A percentile compares a stretch with the other conserved stretches of the same genome.
Conservation (phyloP, 768 basidiomycete species). For the Xanthoconium purpureum region DNA sequence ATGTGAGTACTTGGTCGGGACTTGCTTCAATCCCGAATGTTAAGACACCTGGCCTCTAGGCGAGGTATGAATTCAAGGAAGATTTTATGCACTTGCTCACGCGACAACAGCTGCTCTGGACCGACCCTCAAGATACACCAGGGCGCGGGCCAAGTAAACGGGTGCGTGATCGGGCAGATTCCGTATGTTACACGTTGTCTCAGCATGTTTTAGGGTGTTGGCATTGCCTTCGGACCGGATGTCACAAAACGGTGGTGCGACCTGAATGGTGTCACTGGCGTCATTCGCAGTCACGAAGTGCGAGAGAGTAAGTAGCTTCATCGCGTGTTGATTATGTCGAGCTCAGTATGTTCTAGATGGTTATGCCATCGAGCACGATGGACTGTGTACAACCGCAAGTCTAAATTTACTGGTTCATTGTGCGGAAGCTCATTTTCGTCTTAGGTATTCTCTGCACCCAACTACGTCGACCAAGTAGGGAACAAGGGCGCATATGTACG, state of each 20-base stretch:
- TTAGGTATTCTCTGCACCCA: slow-evolving; percentile 91
- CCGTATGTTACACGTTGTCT: slow-evolving; percentile 7
- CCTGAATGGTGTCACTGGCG: slow-evolving; percentile 78
- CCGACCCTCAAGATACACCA: slow-evolving; percentile 84
- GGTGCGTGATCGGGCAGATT: slow-evolving; percentile 42
- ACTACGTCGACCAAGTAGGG: slow-evolving; percentile 88
- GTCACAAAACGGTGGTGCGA: slow-evolving; percentile 89
- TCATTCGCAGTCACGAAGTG: slow-evolving; percentile 96
- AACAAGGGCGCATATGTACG: slow-evolving; percentile 91
- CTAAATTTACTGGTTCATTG: background rate
- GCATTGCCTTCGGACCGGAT: slow-evolving; percentile 93
- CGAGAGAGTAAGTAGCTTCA: slow-evolving; percentile 61
- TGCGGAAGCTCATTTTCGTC: slow-evolving; percentile 11
- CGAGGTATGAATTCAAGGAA: slow-evolving; percentile 46
- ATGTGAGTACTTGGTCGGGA: slow-evolving; percentile 53
- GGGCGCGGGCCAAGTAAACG: slow-evolving; percentile 97
- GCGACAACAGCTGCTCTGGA: slow-evolving; percentile 76
- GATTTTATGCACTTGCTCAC: slow-evolving; percentile 3
- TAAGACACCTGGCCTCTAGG: slow-evolving; percentile 37
- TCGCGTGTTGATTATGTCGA: background rate
- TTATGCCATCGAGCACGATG: slow-evolving; percentile 92
- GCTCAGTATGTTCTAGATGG: slow-evolving; percentile 53
- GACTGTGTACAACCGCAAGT: slow-evolving; percentile 86
- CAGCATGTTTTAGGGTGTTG: slow-evolving; percentile 68
- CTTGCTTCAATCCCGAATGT: slow-evolving; percentile 3